Evolutionary conservation across 164 flowering plant genomes (phyloP).

Genomic region (Annona cherimola): DNA sequence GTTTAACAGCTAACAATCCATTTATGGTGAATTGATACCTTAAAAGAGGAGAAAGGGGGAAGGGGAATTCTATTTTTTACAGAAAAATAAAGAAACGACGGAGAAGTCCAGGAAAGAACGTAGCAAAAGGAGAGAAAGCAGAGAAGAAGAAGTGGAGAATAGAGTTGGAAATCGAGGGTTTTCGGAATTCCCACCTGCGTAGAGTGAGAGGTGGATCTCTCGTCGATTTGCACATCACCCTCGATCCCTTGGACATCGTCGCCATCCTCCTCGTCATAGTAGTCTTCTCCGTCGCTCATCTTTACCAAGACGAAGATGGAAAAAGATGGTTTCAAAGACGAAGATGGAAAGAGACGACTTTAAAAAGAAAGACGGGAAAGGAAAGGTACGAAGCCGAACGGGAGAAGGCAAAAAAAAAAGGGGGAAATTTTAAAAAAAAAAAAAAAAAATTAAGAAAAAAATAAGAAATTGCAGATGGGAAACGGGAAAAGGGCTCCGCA

Average conservation of each 20-base stretch:
- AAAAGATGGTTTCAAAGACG: not conserved
- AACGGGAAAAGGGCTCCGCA: not conserved
- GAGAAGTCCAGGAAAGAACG: too few species aligned
- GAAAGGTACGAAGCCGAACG: not conserved
- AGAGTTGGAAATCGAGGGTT: not conserved
- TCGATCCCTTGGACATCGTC: conserved; percentile 29
- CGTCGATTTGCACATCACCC: not conserved
- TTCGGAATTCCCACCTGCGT: not conserved
- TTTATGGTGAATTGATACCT: too few species aligned
- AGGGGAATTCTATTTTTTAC: too few species aligned
- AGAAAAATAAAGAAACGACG: too few species aligned
- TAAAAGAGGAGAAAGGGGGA: too few species aligned
- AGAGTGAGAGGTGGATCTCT: not conserved
- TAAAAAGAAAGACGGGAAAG: not conserved
- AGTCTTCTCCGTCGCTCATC: conserved; percentile 43
- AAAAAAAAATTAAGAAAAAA: too few species aligned
- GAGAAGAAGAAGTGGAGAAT: not conserved
- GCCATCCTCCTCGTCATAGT: conserved; percentile 34
- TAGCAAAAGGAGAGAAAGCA: too few species aligned
- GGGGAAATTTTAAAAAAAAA: not conserved
- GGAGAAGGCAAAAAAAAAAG: not conserved
- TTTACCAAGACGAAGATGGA: conserved; percentile 12
- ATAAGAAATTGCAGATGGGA: not conserved
- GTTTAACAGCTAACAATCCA: too few species aligned
- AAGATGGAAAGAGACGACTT: not conserved